Base-by-base conservation (phyloP, 306 rosid species). In the Dicorynia guianensis region DNA sequence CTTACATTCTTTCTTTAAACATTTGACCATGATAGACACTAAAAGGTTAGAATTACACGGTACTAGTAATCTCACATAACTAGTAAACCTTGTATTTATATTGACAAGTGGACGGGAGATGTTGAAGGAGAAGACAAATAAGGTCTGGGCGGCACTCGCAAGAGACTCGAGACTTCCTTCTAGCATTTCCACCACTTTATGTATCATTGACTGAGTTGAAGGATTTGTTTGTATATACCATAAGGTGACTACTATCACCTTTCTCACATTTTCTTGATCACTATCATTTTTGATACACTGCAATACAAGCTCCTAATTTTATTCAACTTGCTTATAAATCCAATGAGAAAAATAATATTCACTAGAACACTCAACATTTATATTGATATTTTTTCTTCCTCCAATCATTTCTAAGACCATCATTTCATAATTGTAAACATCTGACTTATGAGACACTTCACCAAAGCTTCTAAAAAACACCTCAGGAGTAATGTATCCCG, bases 171-270 rank as follows among this genome's bases (percentile, higher is more conserved):
- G 8, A 30, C 56, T 69, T 1, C 81, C 85, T 47, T 55, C 81
- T 19, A 81, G 19, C 85, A 63, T 76, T 15, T 69, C 70, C 17
- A 75, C 78, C 6, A 69, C 85, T 57, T 40, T 6, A 11, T 4
- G 48, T 74, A 75, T 81, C 0, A 74, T 1, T 13, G 79, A 75
- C 3, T 60, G 50, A 2, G 48, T 50, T 39, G 67, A 63, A 48
- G 78, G 78, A 5, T 81, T 3, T 3, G 78, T 76, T 8, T 81
- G 71, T 20, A 81, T 75, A 19, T 43, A 67, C 72, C 72, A 67
- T 17, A 67, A 44, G 56, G 44, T 14, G 3, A 33, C 58, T 18
- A 81, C 12, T 39, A 52, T 33, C 81, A 81, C 13, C 75, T 71
- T 81, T 56, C 67, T 76, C 6, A 75, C 66, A 46, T 2, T 64